Evolutionary conservation across 1,284 basidiomycete genomes (phyloP), one percentile per base, ranked within the genome.

Genomic region (Anthracocystis setariae): DNA sequence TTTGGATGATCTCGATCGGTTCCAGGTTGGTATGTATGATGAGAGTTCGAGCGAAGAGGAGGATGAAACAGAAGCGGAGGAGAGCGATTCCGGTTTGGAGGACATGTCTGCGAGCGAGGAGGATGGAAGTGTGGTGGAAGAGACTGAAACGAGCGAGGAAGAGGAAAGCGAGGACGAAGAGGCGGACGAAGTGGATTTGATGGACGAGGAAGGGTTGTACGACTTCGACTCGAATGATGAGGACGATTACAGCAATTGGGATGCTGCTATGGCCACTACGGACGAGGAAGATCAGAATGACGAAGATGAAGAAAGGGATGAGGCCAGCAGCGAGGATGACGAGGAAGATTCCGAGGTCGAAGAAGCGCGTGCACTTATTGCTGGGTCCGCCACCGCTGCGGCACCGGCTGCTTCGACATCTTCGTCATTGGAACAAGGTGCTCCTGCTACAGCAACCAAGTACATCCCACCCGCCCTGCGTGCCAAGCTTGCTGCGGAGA

Each of bases 391-490:
- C 21, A 8, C 40, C 29, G 7, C 45, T n/a, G 24, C 57, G 8
- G 25, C 44, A 5, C 18, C 65, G 1, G 21, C 39, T 9, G 18
- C 53, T 3, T 20, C 46, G 17, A n/a, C 46, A 10, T 8, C 40
- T 20, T 17, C 46, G 5, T 37, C 35, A 37, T 13, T 12, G 5
- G 1, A 44, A n/a, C 7, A 46, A 23, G 12, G 13, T 9, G 18
- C 52, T 18, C 48, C 58, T 20, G 8, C 49, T 5, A 59, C 78
- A 0, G 45, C 82, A 0, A 77, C 79, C 0, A 84, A 84, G 58
- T 87, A 88, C 77, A 74, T 88, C 10, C 87, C 87, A 0, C 87
- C 87, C 0, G 85, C 86, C 20, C 67, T 87, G 2, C 84, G 84
- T 1, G 75, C 82, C 13, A 78, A 84, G 15, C 83, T 82, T 15